Percentiles rank a stretch among this genome's conserved stretches.
These are phyloP conservation scores for Saksenaea oblongispora DNA, from an alignment of 371 early-diverging fungal genomes.

Conservation along the genomic window DNA sequence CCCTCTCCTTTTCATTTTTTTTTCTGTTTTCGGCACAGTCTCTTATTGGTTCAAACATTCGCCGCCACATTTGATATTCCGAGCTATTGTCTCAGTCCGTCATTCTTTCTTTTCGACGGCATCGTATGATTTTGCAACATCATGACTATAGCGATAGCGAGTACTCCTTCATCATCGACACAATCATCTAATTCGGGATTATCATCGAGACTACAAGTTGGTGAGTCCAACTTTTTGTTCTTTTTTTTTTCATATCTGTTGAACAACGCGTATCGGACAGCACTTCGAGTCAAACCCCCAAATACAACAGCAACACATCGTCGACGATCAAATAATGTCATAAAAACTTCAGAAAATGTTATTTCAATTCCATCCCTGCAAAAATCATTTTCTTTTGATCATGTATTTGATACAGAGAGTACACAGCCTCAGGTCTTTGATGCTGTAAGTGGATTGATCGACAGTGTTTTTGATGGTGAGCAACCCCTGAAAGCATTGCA, in stretches of 20 bases:
- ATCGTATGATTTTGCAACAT: background rate
- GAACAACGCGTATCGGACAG: constrained; percentile 1
- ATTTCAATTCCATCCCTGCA: constrained; percentile 3
- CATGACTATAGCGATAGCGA: background rate
- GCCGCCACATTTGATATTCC: background rate
- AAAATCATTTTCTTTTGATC: constrained; percentile 74
- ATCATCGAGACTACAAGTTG: constrained; percentile 2
- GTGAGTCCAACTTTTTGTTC: background rate
- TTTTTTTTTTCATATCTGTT: background rate
- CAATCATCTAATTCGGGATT: background rate
- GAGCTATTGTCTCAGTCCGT: constrained; percentile 5
- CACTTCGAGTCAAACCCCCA: constrained; percentile 11
- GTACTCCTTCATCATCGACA: background rate
- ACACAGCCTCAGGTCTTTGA: constrained; percentile 79
- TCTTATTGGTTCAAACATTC: constrained; percentile 1
- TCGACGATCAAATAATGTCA: constrained; percentile 1
- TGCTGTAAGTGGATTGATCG: constrained; percentile 68
- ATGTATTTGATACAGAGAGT: constrained; percentile 68
- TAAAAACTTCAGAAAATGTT: background rate
- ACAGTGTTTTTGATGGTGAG: constrained; percentile 86
- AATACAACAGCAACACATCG: background rate
- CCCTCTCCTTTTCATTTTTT: background rate
- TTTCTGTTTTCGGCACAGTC: background rate
- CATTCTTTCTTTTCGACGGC: background rate
- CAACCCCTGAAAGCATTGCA: background rate